These are phyloP conservation scores for Exophiala lecanii-corni DNA, from an alignment of 2,329 filamentous ascomycete genomes.

Conservation along the genomic window DNA sequence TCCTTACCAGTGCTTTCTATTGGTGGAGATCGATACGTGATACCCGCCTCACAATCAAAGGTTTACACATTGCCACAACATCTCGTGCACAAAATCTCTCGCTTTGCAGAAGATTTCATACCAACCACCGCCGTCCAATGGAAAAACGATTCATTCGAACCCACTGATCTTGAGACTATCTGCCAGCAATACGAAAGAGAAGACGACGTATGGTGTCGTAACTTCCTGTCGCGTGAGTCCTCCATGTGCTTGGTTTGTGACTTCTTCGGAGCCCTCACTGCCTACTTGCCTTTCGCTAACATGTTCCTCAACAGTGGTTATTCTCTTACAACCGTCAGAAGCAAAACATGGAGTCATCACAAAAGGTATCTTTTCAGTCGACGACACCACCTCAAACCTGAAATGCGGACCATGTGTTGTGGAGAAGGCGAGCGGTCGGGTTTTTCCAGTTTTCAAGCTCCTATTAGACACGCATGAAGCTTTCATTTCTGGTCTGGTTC, in stretches of 20 bases:
- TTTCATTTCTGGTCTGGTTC: slow-evolving; percentile 16
- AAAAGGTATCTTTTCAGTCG: slow-evolving; percentile 15
- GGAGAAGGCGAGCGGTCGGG: slow-evolving; percentile 14
- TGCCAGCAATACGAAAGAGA: slow-evolving; percentile 8
- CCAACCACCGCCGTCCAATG: slow-evolving; percentile 20
- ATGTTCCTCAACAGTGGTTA: slow-evolving; percentile 7
- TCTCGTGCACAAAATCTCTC: slow-evolving; percentile 6
- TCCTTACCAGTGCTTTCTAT: slow-evolving; percentile 8
- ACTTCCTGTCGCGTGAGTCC: slow-evolving; percentile 16
- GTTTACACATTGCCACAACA: slow-evolving; percentile 27
- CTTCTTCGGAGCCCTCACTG: too few species aligned
- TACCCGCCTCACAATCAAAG: slow-evolving; percentile 7
- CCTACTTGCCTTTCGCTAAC: slow-evolving; percentile 2
- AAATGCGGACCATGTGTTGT: slow-evolving; percentile 19
- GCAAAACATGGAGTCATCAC: slow-evolving; percentile 4
- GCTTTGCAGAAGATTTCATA: slow-evolving; percentile 15
- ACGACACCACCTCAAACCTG: slow-evolving; percentile 13
- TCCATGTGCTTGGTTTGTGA: too few species aligned
- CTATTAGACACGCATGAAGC: slow-evolving; percentile 17
- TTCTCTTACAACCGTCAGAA: slow-evolving; percentile 17
- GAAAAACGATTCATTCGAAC: slow-evolving; percentile 10
- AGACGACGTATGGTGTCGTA: slow-evolving; percentile 21
- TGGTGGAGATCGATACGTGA: slow-evolving; percentile 10
- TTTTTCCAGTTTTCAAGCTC: slow-evolving; percentile 17
- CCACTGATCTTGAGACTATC: slow-evolving; percentile 12